These are phyloP conservation scores for Colletotrichum sp. DNA, from an alignment of 2,329 filamentous ascomycete species.

Conservation along the genomic window DNA sequence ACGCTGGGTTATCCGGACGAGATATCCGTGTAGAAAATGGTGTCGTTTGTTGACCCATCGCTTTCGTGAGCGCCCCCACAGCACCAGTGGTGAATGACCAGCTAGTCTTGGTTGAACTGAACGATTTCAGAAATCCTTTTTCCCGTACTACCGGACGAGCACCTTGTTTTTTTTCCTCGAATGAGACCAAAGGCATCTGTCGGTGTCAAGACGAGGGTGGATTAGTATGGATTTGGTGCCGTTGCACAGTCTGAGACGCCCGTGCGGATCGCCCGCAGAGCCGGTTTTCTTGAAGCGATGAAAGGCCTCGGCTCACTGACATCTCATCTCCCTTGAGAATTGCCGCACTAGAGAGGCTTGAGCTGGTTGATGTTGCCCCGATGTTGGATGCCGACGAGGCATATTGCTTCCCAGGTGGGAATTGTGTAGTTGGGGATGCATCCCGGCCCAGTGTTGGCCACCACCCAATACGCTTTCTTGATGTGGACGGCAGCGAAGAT, in stretches of 20 bases:
- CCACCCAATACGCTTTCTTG: not conserved
- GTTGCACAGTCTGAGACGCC: not conserved
- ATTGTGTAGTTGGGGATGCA: not conserved
- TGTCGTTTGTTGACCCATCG: not conserved
- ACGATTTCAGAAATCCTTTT: not conserved
- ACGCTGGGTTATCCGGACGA: not conserved
- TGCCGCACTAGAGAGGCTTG: not conserved
- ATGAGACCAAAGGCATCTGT: not conserved
- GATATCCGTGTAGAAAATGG: not conserved
- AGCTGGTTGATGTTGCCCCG: not conserved
- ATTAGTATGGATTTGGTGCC: not conserved
- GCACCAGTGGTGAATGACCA: no score
- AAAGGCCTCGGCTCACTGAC: not conserved
- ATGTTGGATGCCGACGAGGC: not conserved
- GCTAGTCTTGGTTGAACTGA: not conserved
- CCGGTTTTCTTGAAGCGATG: not conserved
- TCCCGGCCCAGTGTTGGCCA: not conserved
- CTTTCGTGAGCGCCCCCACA: not conserved
- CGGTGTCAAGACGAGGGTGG: not conserved
- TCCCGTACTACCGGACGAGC: not conserved
- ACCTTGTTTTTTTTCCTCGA: not conserved
- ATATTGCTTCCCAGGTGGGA: not conserved
- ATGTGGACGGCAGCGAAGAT: slow-evolving; percentile 7
- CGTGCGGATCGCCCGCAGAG: not conserved
- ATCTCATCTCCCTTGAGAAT: not conserved